phyloP scores from a whole-genome alignment of 345 rosid species.

The Aegle marmelos region DNA sequence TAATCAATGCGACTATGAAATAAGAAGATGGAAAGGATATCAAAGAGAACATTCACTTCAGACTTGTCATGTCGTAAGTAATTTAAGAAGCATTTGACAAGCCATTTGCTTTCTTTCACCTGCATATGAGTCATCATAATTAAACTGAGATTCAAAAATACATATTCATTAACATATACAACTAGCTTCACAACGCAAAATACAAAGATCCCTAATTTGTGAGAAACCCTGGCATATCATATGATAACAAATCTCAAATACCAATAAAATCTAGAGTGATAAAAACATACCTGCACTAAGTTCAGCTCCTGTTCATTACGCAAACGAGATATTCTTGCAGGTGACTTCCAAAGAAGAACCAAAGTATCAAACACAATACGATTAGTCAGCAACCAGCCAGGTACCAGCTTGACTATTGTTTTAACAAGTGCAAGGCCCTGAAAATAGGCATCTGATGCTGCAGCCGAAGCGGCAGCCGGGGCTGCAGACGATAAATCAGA shows the following conservation, averaged over 20 bases:
- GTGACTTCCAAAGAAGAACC: constrained; percentile 91
- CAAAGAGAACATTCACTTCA: constrained; percentile 88
- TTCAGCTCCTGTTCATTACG: constrained; percentile 90
- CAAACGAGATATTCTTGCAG: constrained; percentile 84
- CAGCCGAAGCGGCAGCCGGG: constrained; percentile 40
- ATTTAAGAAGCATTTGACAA: constrained; percentile 91
- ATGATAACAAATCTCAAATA: not conserved
- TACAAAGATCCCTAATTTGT: not conserved
- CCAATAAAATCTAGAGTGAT: not conserved
- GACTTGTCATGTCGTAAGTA: constrained; percentile 78
- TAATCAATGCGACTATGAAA: constrained; percentile 92
- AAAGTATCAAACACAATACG: constrained; percentile 79
- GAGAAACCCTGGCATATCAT: not conserved
- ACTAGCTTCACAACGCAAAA: not conserved
- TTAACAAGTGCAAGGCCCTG: constrained; percentile 92
- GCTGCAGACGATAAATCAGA: constrained; percentile 45
- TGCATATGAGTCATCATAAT: constrained; percentile 34
- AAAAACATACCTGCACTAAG: constrained; percentile 77
- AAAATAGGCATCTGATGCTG: constrained; percentile 79
- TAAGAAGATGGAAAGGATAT: constrained; percentile 88
- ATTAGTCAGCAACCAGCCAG: constrained; percentile 90
- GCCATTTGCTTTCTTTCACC: constrained; percentile 99
- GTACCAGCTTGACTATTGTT: constrained; percentile 82
- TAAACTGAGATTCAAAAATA: constrained; percentile 3
- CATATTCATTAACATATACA: not conserved